Percentiles rank a stretch among this genome's conserved stretches.
Conservation (phyloP, 805 yeast species). For the Hanseniaspora pseudoguilliermondii region DNA sequence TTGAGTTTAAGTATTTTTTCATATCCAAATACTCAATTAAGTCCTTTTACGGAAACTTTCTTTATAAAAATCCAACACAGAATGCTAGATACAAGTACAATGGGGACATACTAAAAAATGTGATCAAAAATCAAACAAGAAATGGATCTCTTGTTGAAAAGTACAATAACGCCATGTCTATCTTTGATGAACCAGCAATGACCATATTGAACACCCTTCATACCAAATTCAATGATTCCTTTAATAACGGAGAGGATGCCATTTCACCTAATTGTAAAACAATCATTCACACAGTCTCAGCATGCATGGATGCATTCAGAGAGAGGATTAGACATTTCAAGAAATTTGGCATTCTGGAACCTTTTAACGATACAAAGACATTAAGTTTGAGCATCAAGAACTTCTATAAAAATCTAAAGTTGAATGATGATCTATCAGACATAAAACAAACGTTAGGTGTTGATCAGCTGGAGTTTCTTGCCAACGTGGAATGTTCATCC, state of each 20-base stretch:
- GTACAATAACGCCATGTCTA: not conserved
- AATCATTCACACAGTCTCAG: not conserved
- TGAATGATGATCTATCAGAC: not conserved
- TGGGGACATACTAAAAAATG: not conserved
- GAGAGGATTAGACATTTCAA: not conserved
- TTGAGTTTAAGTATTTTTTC: not conserved
- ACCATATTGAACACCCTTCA: not conserved
- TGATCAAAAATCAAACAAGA: not conserved
- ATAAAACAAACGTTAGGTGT: not conserved
- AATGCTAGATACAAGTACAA: not conserved
- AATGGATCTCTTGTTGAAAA: not conserved
- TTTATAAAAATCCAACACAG: not conserved
- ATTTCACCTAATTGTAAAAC: not conserved
- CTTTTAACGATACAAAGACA: not conserved
- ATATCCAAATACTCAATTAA: not conserved
- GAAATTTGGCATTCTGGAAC: not conserved
- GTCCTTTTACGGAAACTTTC: not conserved
- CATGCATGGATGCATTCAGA: not conserved
- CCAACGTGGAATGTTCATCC: not conserved
- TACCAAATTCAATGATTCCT: not conserved
- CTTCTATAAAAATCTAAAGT: not conserved
- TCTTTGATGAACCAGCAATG: not conserved
- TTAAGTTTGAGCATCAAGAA: not conserved
- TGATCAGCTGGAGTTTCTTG: not conserved
- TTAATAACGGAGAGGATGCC: not conserved